phyloP scores from a whole-genome alignment of 2,329 filamentous ascomycete species.

The Pestalotiopsis sp. region DNA sequence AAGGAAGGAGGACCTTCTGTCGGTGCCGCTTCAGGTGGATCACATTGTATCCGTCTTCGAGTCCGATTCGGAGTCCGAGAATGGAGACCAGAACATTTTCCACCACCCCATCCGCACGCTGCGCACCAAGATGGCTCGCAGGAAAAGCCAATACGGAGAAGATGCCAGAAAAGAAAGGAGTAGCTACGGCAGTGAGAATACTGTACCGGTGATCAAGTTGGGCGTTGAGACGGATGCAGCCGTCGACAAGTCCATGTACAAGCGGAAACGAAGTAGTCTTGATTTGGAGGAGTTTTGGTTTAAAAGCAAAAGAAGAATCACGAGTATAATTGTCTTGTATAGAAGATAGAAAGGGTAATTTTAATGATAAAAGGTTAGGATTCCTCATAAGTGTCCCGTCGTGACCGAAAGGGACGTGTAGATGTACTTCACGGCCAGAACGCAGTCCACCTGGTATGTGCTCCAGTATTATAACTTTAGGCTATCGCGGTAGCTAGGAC shows the following conservation, averaged over 20 bases:
- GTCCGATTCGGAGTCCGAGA: not conserved
- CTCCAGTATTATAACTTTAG: no score
- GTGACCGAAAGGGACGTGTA: no score
- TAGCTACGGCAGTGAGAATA: not conserved
- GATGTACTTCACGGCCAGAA: no score
- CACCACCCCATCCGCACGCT: not conserved
- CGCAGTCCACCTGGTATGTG: no score
- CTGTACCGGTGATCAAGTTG: not conserved
- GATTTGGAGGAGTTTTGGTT: not conserved
- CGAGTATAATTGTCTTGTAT: not conserved
- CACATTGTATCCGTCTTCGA: not conserved
- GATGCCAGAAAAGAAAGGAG: not conserved
- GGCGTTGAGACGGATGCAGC: not conserved
- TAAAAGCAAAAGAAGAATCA: not conserved
- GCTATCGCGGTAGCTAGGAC: no score
- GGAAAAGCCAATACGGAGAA: not conserved
- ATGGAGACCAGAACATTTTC: not conserved
- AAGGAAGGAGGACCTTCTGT: not conserved
- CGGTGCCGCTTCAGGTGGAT: not conserved
- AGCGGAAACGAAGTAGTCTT: not conserved
- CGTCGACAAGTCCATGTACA: not conserved
- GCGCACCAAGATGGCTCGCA: not conserved
- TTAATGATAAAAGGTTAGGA: no score
- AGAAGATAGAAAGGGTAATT: not conserved
- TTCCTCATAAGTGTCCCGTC: no score